Evolutionary conservation across 768 basidiomycete species (phyloP).

Genomic region (Russula dissimulans): DNA sequence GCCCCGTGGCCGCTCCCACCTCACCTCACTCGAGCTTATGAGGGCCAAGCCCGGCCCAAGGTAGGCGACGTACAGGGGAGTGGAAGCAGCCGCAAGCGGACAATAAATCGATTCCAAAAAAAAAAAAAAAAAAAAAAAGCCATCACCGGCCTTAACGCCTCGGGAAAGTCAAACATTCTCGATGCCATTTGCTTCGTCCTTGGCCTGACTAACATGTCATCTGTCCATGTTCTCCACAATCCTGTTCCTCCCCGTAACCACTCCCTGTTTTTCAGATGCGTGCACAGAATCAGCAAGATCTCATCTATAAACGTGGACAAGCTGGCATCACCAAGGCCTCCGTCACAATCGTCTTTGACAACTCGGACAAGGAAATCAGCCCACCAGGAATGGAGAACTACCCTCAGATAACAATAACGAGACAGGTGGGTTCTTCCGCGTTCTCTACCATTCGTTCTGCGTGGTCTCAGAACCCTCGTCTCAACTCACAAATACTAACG

Average conservation of each 20-base stretch:
- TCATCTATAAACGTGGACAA: constrained; percentile 98
- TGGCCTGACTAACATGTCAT: constrained; percentile 95
- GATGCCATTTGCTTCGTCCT: constrained; percentile 99
- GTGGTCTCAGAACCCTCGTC: too few relatives aligned
- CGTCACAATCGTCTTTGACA: constrained; percentile 98
- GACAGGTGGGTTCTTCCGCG: constrained; percentile 49
- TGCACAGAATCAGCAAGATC: constrained; percentile 86
- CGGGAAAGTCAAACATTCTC: constrained; percentile 97
- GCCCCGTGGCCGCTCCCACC: too few relatives aligned
- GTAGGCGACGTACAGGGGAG: too few relatives aligned
- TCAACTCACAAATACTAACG: not conserved
- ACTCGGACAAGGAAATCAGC: constrained; percentile 77
- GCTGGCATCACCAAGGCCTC: constrained; percentile 95
- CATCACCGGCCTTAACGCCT: constrained; percentile 92
- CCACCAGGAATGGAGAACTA: constrained; percentile 74
- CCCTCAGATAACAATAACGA: constrained; percentile 91
- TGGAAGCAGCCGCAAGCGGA: too few relatives aligned
- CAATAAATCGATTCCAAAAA: too few relatives aligned
- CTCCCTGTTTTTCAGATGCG: constrained; percentile 53
- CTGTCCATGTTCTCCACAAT: constrained; percentile 36
- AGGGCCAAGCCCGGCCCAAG: too few relatives aligned
- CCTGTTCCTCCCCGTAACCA: not conserved
- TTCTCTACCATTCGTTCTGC: too few relatives aligned
- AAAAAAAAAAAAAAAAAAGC: too few relatives aligned
- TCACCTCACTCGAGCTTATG: too few relatives aligned